A percentile compares a stretch with the other conserved stretches of the same genome.
phyloP scores from a whole-genome alignment of 169 alveolate species.

The Cryptosporidium sp. region DNA sequence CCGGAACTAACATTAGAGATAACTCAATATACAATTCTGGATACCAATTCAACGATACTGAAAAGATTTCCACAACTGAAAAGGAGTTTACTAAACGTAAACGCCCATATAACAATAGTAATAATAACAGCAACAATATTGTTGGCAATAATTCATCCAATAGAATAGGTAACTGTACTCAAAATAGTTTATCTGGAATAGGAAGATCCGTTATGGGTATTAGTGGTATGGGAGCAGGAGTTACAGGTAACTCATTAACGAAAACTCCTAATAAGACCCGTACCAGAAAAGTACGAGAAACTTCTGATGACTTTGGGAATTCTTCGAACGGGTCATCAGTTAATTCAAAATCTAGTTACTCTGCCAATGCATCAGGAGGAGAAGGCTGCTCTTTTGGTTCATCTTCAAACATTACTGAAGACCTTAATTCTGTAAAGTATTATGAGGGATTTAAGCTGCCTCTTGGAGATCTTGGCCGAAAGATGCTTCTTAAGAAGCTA shows the following conservation, averaged over 20 bases:
- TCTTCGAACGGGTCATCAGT: neutral
- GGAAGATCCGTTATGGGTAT: neutral
- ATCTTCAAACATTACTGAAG: slow-evolving; percentile 27
- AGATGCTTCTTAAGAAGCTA: slow-evolving; percentile 54
- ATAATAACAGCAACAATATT: neutral
- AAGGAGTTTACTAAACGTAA: slow-evolving; percentile 18
- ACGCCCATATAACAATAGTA: neutral
- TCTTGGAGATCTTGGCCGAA: slow-evolving; percentile 68
- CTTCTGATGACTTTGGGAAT: slow-evolving; percentile 31
- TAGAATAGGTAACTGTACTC: slow-evolving; percentile 10
- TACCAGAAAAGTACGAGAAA: slow-evolving; percentile 31
- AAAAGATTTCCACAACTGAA: neutral
- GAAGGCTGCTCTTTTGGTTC: slow-evolving; percentile 4
- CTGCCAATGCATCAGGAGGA: neutral
- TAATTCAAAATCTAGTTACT: neutral
- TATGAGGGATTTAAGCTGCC: slow-evolving; percentile 71
- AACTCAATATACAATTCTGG: neutral
- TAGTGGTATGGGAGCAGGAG: slow-evolving; percentile 10
- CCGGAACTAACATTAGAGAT: slow-evolving; percentile 4
- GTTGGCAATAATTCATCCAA: neutral
- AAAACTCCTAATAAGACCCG: slow-evolving; percentile 39
- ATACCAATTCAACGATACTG: neutral
- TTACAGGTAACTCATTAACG: neutral
- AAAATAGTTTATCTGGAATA: slow-evolving; percentile 8
- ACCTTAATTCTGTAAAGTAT: slow-evolving; percentile 55